Conservation (phyloP, 768 basidiomycete species). For the Boletus rubroflammeus region DNA sequence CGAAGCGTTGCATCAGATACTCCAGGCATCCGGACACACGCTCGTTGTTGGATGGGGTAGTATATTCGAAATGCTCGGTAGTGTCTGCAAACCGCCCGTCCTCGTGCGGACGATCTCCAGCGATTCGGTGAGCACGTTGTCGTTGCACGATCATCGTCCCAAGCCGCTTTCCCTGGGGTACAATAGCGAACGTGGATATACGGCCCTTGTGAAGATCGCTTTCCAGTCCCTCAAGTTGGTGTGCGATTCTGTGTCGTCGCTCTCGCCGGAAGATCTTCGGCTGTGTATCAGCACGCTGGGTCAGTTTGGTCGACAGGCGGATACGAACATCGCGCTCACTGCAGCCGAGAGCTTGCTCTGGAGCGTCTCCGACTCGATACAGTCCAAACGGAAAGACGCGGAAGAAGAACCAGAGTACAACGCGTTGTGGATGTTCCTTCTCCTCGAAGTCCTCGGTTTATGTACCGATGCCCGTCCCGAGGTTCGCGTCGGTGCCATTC, state of each 20-base stretch:
- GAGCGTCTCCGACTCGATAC: conserved; percentile 95
- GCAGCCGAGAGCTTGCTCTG: conserved; percentile 91
- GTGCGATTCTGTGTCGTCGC: conserved; percentile 84
- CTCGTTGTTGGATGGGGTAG: conserved; percentile 90
- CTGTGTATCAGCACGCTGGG: conserved; percentile 89
- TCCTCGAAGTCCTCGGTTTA: conserved; percentile 78
- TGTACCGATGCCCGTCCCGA: conserved; percentile 82
- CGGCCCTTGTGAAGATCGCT: conserved; percentile 80
- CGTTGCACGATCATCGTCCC: conserved; percentile 37
- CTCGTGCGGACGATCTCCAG: conserved; percentile 35
- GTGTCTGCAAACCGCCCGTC: conserved; percentile 67
- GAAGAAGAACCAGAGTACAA: conserved; percentile 71
- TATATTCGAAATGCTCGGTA: conserved; percentile 88
- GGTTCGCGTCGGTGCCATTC: conserved; percentile 90
- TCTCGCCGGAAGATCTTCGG: conserved; percentile 77
- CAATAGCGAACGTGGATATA: conserved; percentile 66
- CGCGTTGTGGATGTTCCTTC: conserved; percentile 89
- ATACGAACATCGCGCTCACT: conserved; percentile 94
- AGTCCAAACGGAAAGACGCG: conserved; percentile 67
- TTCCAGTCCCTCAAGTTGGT: conserved; percentile 93
- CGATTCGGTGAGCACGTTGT: conserved; percentile 43
- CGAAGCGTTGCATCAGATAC: conserved; percentile 84
- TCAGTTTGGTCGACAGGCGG: conserved; percentile 86
- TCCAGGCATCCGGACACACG: conserved; percentile 90
- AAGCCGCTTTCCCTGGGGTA: conserved; percentile 51